Conservation (phyloP, 2,329 filamentous ascomycete genomes). For the Cercospora berteroae region DNA sequence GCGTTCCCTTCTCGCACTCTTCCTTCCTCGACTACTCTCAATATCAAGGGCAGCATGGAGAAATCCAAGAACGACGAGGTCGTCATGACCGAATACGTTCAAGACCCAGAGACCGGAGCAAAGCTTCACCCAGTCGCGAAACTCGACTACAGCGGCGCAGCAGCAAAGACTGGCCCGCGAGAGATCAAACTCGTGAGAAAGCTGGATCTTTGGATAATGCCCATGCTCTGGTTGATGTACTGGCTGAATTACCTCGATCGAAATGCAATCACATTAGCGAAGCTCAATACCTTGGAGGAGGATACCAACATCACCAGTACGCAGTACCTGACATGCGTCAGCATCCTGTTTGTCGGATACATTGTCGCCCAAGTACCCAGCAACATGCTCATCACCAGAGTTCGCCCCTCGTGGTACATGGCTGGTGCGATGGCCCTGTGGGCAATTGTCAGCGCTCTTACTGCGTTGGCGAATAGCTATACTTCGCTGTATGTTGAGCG, state of each 20-base stretch:
- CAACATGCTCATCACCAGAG: conserved; percentile 48
- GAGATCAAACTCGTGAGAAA: conserved; percentile 7
- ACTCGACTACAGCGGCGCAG: background rate
- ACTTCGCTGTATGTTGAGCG: conserved; percentile 37
- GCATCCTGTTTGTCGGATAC: conserved; percentile 32
- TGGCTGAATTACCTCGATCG: conserved; percentile 32
- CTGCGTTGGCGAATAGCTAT: conserved; percentile 40
- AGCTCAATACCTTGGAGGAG: conserved; percentile 28
- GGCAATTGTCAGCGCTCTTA: conserved; percentile 37
- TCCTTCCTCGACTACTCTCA: background rate
- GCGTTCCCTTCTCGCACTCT: background rate
- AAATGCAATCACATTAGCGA: conserved; percentile 29
- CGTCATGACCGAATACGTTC: background rate
- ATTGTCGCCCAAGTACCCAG: conserved; percentile 43
- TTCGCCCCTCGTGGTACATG: conserved; percentile 46
- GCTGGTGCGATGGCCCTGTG: conserved; percentile 36
- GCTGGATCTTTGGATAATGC: conserved; percentile 6
- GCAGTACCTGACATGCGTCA: conserved; percentile 29
- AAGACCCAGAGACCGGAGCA: background rate
- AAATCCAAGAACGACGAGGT: background rate
- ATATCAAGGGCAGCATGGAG: background rate
- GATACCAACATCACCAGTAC: conserved; percentile 21
- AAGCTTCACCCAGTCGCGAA: background rate
- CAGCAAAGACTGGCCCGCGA: background rate
- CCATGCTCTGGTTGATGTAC: conserved; percentile 23